Base-by-base conservation (phyloP, 73 alveolate genomes). In the Paramecium biaurelia region DNA sequence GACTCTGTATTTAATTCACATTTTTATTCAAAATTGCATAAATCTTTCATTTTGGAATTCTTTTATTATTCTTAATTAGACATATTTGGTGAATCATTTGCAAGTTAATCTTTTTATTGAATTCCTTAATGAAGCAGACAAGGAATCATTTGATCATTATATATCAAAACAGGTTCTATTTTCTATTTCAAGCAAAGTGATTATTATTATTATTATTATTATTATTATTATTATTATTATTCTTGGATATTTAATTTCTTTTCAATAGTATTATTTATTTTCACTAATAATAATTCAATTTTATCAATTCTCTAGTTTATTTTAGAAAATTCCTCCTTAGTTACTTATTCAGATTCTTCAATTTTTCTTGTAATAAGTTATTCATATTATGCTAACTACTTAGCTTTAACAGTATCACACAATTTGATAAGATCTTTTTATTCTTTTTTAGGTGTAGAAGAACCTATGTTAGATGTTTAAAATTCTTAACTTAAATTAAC, bases 331-430 rank as follows among this genome's bases (percentile, higher is more conserved):
- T 74, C 87, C 10, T 20, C 8, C 38, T 34, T 74, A 37, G 21
- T 74, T 23, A 0, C 4, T 41, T 11, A 74, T 74, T 74, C 67
- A 74, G 59, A 74, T 35, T 34, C 34, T 21, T 14, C 5, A n/a
- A 74, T 37, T 14, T 38, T 28, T 4, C 6, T 41, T 14, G 34
- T 15, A 15, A 37, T 23, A 0, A 41, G 6, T 37, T 74, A n/a
- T 7, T 63, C 84, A 63, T 63, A 63, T 2, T 14, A 30, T 0
- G 21, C 45, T 10, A 23, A 30, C 14, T 74, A 37, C 10, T 74
- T 74, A 41, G 67, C 59, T 74, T 74, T 74, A 4, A 53, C 87
- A 34, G 87, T 4, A 37, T 74, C 87, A 74, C 28, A 74, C 38
- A 74, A 35, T 74, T 74, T 74, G 3, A 37, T 12, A 5, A 79